Conservation (phyloP, 345 rosid genomes). For the Hibiscus syriacus region DNA sequence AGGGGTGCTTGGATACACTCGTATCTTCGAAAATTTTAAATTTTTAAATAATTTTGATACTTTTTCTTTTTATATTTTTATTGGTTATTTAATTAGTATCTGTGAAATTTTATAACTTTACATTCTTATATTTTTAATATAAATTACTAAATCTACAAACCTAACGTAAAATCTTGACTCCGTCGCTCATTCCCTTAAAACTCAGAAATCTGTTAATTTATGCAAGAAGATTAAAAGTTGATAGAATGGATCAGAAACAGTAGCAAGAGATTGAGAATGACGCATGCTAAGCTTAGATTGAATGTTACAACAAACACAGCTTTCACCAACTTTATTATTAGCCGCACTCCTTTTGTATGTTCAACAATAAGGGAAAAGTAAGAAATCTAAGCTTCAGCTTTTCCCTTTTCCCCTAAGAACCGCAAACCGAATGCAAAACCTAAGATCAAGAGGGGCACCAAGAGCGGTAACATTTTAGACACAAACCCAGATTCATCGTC, state of each 20-base stretch:
- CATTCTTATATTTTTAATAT: too few relatives aligned
- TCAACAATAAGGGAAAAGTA: background rate
- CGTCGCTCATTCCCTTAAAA: too few relatives aligned
- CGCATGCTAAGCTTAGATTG: background rate
- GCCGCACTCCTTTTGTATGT: background rate
- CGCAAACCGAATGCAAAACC: slow-evolving; percentile 56
- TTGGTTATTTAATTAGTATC: too few relatives aligned
- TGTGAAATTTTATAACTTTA: too few relatives aligned
- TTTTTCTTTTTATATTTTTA: too few relatives aligned
- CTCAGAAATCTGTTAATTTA: too few relatives aligned
- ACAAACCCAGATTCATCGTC: slow-evolving; percentile 20
- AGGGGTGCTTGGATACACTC: too few relatives aligned
- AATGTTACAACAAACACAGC: background rate
- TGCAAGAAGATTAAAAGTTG: background rate
- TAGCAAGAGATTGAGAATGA: background rate
- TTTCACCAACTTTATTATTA: background rate
- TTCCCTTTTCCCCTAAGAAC: slow-evolving; percentile 34
- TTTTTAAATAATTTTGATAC: too few relatives aligned
- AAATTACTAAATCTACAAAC: too few relatives aligned
- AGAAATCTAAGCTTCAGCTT: slow-evolving; percentile 19
- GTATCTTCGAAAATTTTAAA: too few relatives aligned
- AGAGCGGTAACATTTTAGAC: slow-evolving; percentile 39
- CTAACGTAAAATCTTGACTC: too few relatives aligned
- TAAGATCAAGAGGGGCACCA: slow-evolving; percentile 57
- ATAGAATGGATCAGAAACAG: background rate